Evolutionary conservation across 1,139 yeast genomes (phyloP).

Genomic region (Candida mesenterica): DNA sequence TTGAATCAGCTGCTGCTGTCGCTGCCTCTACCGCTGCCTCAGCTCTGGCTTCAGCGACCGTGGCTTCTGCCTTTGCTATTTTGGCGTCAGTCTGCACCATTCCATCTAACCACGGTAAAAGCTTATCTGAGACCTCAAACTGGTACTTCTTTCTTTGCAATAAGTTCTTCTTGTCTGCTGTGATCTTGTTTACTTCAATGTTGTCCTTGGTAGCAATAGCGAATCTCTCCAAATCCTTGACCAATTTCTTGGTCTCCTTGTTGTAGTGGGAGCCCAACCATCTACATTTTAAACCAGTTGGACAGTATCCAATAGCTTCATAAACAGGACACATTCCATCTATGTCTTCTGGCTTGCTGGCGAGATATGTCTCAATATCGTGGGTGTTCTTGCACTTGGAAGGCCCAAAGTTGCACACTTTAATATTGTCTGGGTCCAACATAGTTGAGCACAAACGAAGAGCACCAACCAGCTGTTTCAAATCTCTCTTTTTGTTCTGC

Average conservation of each 20-base stretch:
- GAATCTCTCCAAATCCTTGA: slow-evolving; percentile 41
- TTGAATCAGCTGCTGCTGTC: slow-evolving; percentile 24
- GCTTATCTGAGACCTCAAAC: slow-evolving; percentile 54
- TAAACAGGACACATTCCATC: slow-evolving; percentile 82
- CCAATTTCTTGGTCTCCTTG: slow-evolving; percentile 44
- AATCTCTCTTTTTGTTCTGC: slow-evolving; percentile 84
- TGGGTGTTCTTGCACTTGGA: slow-evolving; percentile 78
- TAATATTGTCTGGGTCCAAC: slow-evolving; percentile 47
- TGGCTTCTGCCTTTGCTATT: slow-evolving; percentile 33
- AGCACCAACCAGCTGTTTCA: slow-evolving; percentile 66
- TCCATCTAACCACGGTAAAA: slow-evolving; percentile 55
- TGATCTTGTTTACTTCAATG: slow-evolving; percentile 67
- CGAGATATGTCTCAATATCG: slow-evolving; percentile 63
- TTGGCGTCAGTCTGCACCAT: slow-evolving; percentile 38
- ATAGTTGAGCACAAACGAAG: slow-evolving; percentile 66
- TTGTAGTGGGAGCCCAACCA: slow-evolving; percentile 80
- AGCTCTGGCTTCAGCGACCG: slow-evolving; percentile 15
- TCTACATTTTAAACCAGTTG: slow-evolving; percentile 87
- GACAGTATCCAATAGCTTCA: slow-evolving; percentile 82
- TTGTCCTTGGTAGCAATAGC: slow-evolving; percentile 35
- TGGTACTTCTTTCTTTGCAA: slow-evolving; percentile 65
- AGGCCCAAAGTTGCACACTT: slow-evolving; percentile 63
- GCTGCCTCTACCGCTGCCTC: slow-evolving; percentile 21
- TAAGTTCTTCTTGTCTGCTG: slow-evolving; percentile 48
- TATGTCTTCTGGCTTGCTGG: slow-evolving; percentile 66